Evolutionary conservation across 805 yeast species (phyloP), one percentile per base, ranked within the genome.

Genomic region (Yamadazyma laniorum): DNA sequence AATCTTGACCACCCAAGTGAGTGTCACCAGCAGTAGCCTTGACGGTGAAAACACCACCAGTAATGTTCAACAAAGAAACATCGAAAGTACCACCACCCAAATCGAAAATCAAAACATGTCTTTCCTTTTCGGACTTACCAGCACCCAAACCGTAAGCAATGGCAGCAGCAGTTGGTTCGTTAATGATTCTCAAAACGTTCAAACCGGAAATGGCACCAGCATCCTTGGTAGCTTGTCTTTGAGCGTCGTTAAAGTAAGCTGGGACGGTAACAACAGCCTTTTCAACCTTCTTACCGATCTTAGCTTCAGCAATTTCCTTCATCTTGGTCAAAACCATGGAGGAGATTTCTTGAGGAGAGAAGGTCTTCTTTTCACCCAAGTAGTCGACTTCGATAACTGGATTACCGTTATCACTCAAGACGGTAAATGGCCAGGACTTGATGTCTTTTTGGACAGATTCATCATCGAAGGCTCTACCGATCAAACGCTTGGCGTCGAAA

Each of bases 51-150:
- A 88, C 89, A 82, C 96, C 96, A 60, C 91, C 96, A 66, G 89
- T 91, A 65, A 88, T 87, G 65, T 86, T 80, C 59, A 88, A 77
- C 54, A 88, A 75, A 36, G 96, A 89, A 49, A 89, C 96, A 87
- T 88, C 96, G 72, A 88, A 88, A 60, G 96, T 88, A 77, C 96
- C 96, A 72, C 96, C 96, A 80, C 96, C 96, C 61, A 88, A 77
- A 72, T 88, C 96, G 77, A 88, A 88, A 59, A 88, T 88, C 61
- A 88, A 76, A 47, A 88, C 91, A 70, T 85, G 82, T 64, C 70
- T 67, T 59, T 67, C 74, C 61, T 68, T 68, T 58, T 69, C 74
- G 38, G 70, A 64, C 53, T 64, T 64, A 63, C 87, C 88, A 45
- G 70, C 65, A 80, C 91, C 95, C 57, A 90, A 78, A 72, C 96